These are phyloP conservation scores for Trichodelitschia bisporula DNA, from an alignment of 495 filamentous ascomycete genomes.

Conservation along the genomic window DNA sequence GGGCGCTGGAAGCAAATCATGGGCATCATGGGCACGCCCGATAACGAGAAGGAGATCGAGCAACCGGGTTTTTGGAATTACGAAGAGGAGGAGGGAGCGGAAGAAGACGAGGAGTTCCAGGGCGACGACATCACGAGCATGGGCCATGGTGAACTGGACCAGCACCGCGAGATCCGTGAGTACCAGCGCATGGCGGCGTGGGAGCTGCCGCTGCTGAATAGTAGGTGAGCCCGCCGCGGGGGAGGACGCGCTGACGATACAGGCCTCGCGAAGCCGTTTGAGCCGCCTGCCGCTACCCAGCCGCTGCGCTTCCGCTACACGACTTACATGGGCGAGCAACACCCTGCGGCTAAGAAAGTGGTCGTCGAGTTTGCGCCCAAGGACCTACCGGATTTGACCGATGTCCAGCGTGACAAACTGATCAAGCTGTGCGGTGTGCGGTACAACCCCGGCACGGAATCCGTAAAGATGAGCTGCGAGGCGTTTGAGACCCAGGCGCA, in stretches of 20 bases:
- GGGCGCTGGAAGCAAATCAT: too few species aligned
- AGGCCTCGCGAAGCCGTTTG: conserved; percentile 69
- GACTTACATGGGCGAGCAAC: conserved; percentile 83
- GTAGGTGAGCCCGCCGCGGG: conserved; percentile 25
- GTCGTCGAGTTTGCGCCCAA: conserved; percentile 62
- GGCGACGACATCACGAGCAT: conserved; percentile 63
- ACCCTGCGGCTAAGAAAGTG: conserved; percentile 79
- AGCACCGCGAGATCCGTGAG: conserved; percentile 70
- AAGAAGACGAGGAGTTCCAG: conserved; percentile 32
- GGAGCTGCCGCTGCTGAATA: conserved; percentile 81
- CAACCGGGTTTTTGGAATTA: conserved; percentile 32
- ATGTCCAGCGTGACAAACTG: conserved; percentile 49
- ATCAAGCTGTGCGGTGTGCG: conserved; percentile 70
- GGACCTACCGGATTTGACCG: conserved; percentile 41
- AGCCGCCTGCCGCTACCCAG: conserved; percentile 36
- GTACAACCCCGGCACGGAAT: conserved; percentile 69
- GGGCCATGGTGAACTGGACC: conserved; percentile 68
- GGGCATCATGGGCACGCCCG: too few species aligned
- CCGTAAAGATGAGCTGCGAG: conserved; percentile 80
- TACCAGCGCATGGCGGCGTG: conserved; percentile 74
- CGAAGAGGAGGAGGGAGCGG: conserved; percentile 9
- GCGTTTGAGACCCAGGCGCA: conserved; percentile 67
- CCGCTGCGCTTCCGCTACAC: conserved; percentile 85
- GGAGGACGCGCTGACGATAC: conserved; percentile 1
- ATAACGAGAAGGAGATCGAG: too few species aligned